These are phyloP conservation scores for Coemansia sp. DNA, from an alignment of 192 early-diverging fungal genomes.

Conservation along the genomic window DNA sequence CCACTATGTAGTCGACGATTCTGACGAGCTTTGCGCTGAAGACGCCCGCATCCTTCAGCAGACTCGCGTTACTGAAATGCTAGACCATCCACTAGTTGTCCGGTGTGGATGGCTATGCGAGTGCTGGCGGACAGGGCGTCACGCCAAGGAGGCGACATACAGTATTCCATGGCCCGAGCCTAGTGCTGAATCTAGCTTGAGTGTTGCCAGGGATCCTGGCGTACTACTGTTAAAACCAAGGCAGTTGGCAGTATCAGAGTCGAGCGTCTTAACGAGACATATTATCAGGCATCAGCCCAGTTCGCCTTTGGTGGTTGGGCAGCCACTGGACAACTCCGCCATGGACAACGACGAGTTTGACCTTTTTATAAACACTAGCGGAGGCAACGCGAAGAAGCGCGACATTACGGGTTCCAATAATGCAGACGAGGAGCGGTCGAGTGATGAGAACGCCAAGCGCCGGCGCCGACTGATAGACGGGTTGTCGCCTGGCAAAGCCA, in stretches of 20 bases:
- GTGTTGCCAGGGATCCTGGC: not conserved
- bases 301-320: slow-evolving; percentile 5
- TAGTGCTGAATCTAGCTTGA: not conserved
- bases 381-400: not conserved
- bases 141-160: slow-evolving; percentile 11
- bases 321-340: slow-evolving; percentile 11
- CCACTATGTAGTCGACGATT: slow-evolving; percentile 35
- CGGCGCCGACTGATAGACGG: not conserved
- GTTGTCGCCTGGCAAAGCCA: not conserved
- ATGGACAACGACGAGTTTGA: slow-evolving; percentile 17
- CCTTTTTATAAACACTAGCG: not conserved
- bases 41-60: slow-evolving; percentile 8
- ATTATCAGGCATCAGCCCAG: not conserved
- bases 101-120: slow-evolving; percentile 24
- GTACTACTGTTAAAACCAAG: not conserved
- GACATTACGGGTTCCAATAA: not conserved
- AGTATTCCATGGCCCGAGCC: slow-evolving; percentile 10
- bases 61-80: not conserved
- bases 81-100: slow-evolving; percentile 7
- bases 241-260: not conserved
- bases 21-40: slow-evolving; percentile 20
- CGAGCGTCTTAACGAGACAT: not conserved
- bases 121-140: slow-evolving; percentile 23
- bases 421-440: not conserved
- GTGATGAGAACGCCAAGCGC: not conserved